These are phyloP conservation scores for Xylaria flabelliformis DNA, from an alignment of 495 filamentous ascomycete genomes.

Conservation along the genomic window DNA sequence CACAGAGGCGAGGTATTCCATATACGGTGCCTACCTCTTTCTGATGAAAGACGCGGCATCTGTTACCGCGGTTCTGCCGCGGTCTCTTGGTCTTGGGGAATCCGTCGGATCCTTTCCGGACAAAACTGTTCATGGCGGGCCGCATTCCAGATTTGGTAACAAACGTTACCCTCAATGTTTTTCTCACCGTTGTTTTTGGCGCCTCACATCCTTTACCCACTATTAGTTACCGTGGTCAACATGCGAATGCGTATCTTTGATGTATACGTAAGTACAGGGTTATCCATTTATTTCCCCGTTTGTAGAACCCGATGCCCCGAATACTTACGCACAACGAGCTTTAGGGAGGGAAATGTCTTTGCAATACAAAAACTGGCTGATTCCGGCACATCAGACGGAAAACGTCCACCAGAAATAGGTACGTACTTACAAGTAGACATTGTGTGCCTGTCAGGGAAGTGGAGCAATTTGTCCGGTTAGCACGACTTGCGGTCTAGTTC, in stretches of 20 bases:
- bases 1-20: not conserved
- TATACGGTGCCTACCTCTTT: too few relatives aligned
- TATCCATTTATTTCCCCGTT: not conserved
- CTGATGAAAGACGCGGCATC: not conserved
- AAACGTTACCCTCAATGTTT: not conserved
- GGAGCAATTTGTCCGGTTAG: constrained; percentile 17
- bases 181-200: not conserved
- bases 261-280: not conserved
- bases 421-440: not conserved
- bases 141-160: not conserved
- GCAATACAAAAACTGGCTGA: not conserved
- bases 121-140: not conserved
- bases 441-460: not conserved
- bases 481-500: not conserved
- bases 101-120: constrained; percentile 22
- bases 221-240: not conserved
- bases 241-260: not conserved
- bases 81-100: not conserved
- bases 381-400: not conserved
- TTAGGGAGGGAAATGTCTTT: not conserved
- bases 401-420: not conserved
- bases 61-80: too few relatives aligned
- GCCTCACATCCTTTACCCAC: not conserved
- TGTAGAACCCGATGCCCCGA: not conserved
- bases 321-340: not conserved